Percentiles rank a stretch among this genome's conserved stretches.
These are phyloP conservation scores for Oropetium thomaeum DNA, from an alignment of 176 grass and related monocot species.

Conservation along the genomic window DNA sequence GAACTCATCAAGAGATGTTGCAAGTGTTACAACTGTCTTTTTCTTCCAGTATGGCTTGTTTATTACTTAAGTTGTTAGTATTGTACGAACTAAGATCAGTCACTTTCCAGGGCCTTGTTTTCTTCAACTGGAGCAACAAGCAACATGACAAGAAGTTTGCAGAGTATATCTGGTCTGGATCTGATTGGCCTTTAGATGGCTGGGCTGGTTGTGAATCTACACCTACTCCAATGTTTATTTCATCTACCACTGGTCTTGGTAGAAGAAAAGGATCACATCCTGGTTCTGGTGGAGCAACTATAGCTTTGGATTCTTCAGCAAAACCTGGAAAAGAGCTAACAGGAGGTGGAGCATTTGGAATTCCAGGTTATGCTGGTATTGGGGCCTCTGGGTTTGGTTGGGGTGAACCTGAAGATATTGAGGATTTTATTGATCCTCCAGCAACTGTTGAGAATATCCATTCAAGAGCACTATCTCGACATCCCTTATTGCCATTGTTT, in stretches of 20 bases:
- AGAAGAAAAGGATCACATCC: slow-evolving; percentile 58
- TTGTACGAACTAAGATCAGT: background rate
- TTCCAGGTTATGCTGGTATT: slow-evolving; percentile 95
- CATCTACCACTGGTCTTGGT: slow-evolving; percentile 59
- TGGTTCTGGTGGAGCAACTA: slow-evolving; percentile 55
- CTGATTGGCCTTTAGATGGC: slow-evolving; percentile 86
- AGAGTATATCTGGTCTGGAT: slow-evolving; percentile 86
- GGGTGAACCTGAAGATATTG: slow-evolving; percentile 50
- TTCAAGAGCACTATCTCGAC: slow-evolving; percentile 48
- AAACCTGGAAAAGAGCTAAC: slow-evolving; percentile 84
- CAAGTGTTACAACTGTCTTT: slow-evolving; percentile 9
- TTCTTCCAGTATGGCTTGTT: background rate
- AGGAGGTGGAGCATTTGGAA: slow-evolving; percentile 91
- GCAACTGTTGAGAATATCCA: slow-evolving; percentile 59
- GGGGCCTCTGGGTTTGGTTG: slow-evolving; percentile 56
- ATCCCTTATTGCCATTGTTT: slow-evolving; percentile 48
- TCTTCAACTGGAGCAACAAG: slow-evolving; percentile 70
- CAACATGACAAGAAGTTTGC: slow-evolving; percentile 37
- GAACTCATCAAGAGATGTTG: slow-evolving; percentile 17
- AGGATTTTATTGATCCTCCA: slow-evolving; percentile 56
- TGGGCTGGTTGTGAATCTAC: slow-evolving; percentile 87
- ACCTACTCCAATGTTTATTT: slow-evolving; percentile 66
- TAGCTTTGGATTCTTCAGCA: slow-evolving; percentile 58
- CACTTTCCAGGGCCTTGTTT: slow-evolving; percentile 75
- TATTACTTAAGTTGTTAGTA: slow-evolving; percentile 20